Percentiles rank a stretch among this genome's conserved stretches.
phyloP scores from a whole-genome alignment of 257 asterid species.

The Solanum clarkiae region DNA sequence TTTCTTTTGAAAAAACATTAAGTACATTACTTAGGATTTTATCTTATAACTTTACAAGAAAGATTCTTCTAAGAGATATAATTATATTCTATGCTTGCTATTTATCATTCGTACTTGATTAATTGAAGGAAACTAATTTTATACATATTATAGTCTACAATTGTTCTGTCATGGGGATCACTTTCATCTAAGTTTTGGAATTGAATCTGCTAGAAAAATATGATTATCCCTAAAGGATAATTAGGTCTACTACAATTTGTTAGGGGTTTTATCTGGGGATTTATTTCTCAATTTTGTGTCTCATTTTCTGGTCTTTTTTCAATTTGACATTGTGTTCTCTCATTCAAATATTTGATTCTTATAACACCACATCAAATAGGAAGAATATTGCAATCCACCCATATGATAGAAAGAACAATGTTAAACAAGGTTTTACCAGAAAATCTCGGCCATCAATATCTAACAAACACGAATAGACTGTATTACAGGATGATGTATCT shows the following conservation, averaged over 20 bases:
- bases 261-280: too few species aligned
- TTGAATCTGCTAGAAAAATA: too few species aligned
- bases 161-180: not conserved
- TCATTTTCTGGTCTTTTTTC: not conserved
- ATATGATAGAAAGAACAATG: not conserved
- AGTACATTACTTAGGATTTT: not conserved
- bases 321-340: not conserved
- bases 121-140: not conserved
- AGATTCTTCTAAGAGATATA: not conserved
- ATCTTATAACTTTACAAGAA: not conserved
- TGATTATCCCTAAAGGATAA: too few species aligned
- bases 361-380: not conserved
- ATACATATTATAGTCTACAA: not conserved
- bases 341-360: not conserved
- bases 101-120: not conserved
- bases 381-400: not conserved
- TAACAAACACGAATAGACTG: not conserved
- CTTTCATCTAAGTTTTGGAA: not conserved
- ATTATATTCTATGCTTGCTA: not conserved
- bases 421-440: slow-evolving; percentile 8
- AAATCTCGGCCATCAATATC: not conserved
- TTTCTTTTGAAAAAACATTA: not conserved
- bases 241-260: too few species aligned
- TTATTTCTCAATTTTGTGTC: too few species aligned
- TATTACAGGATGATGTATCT: not conserved